These are phyloP conservation scores for Chrysoporthe deuterocubensis DNA, from an alignment of 2,329 filamentous ascomycete genomes.

Conservation along the genomic window DNA sequence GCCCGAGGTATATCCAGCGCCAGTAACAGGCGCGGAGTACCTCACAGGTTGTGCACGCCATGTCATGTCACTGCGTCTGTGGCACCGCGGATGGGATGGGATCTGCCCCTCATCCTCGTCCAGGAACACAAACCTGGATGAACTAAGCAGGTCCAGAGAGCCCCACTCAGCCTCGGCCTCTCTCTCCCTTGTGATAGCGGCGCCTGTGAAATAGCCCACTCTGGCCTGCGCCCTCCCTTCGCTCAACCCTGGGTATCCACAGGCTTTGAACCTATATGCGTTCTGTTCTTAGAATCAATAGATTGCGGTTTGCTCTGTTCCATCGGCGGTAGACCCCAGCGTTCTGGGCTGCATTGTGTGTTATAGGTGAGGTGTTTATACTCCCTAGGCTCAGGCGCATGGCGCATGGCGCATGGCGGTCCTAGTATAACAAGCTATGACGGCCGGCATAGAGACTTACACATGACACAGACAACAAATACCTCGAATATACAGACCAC, in stretches of 20 bases:
- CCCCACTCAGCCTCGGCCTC: conserved; percentile 9
- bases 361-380: conserved; percentile 1
- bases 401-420: not conserved
- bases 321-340: not conserved
- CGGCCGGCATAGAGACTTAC: not conserved
- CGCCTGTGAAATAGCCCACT: not conserved
- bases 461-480: not conserved
- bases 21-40: not conserved
- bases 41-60: not conserved
- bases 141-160: not conserved
- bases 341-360: not conserved
- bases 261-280: not conserved
- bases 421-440: not conserved
- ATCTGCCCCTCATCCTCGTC: not conserved
- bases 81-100: not conserved
- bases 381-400: not conserved
- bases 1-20: not conserved
- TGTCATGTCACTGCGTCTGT: not conserved
- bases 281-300: not conserved
- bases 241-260: not conserved
- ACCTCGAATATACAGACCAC: not conserved
- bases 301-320: not conserved
- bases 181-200: not conserved
- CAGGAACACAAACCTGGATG: not conserved
- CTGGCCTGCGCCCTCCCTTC: not conserved